Evolutionary conservation across 768 basidiomycete species (phyloP).

Genomic region (Lyophyllum semitale): DNA sequence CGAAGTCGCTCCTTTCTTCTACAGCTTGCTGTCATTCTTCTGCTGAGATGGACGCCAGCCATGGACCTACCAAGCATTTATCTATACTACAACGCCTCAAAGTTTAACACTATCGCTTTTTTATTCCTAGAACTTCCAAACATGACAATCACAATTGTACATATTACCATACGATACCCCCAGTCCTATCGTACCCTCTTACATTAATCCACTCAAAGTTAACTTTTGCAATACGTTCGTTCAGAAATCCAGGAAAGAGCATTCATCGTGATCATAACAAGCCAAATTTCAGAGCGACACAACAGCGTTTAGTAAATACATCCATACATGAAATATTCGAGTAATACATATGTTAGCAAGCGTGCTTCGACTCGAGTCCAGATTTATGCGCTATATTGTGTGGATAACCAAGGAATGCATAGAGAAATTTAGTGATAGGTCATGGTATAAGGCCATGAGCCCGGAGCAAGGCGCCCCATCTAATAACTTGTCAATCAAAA

Average conservation of each 20-base stretch:
- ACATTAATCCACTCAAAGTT: conserved; percentile 2
- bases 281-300: neutral
- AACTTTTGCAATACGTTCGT: neutral
- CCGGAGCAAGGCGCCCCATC: conserved; percentile 68
- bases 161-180: conserved; percentile 21
- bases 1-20: conserved; percentile 15
- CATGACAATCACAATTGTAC: conserved; percentile 12
- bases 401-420: conserved; percentile 1
- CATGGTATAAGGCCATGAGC: conserved; percentile 46
- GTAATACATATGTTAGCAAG: conserved; percentile 16
- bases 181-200: conserved; percentile 12
- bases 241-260: neutral
- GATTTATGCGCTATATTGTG: conserved; percentile 9
- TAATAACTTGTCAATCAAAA: conserved; percentile 28
- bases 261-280: neutral
- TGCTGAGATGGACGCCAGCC: conserved; percentile 10
- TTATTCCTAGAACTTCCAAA: conserved; percentile 5
- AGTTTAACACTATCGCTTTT: conserved; percentile 18
- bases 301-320: conserved; percentile 18
- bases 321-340: conserved; percentile 9
- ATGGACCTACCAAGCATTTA: conserved; percentile 29
- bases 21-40: conserved; percentile 10
- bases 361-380: conserved; percentile 8
- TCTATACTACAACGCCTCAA: conserved; percentile 38
- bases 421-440: conserved; percentile 2